phyloP scores from a whole-genome alignment of 1,139 yeast species.

The Candida tetrigidarum region DNA sequence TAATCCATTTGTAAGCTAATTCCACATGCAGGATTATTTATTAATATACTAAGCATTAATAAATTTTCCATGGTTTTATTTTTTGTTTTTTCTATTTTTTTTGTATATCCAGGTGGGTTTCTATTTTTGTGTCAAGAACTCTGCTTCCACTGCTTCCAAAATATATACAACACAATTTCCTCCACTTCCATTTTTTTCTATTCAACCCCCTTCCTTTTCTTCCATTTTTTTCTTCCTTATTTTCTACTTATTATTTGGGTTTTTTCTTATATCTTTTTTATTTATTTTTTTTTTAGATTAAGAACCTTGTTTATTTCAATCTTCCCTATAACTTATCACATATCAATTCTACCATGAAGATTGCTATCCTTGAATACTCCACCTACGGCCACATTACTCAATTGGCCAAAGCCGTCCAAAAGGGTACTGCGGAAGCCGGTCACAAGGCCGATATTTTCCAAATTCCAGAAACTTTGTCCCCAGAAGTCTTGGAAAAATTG shows the following conservation, averaged over 20 bases:
- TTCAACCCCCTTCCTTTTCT: background rate
- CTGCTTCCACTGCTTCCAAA: background rate
- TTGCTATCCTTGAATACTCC: conserved; percentile 61
- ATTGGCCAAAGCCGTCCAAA: conserved; percentile 49
- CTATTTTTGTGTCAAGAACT: conserved; percentile 2
- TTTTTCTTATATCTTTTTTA: background rate
- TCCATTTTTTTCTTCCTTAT: background rate
- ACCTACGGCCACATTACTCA: conserved; percentile 63
- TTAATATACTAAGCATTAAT: too few relatives aligned
- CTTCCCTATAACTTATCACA: background rate
- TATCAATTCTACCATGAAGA: conserved; percentile 28
- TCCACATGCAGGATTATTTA: too few relatives aligned
- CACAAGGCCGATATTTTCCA: conserved; percentile 45
- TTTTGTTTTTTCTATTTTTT: background rate
- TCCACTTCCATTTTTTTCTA: conserved; percentile 2
- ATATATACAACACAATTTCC: conserved; percentile 5
- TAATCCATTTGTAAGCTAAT: conserved; percentile 5
- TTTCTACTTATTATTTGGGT: background rate
- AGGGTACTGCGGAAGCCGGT: conserved; percentile 46
- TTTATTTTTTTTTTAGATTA: background rate
- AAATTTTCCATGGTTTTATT: background rate
- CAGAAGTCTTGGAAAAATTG: conserved; percentile 41
- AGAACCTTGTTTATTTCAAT: too few relatives aligned
- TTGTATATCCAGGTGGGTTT: conserved; percentile 3
- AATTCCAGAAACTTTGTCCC: conserved; percentile 51